phyloP scores from a whole-genome alignment of 1,284 basidiomycete genomes.

The Microbotryum silenes-acaulis region DNA sequence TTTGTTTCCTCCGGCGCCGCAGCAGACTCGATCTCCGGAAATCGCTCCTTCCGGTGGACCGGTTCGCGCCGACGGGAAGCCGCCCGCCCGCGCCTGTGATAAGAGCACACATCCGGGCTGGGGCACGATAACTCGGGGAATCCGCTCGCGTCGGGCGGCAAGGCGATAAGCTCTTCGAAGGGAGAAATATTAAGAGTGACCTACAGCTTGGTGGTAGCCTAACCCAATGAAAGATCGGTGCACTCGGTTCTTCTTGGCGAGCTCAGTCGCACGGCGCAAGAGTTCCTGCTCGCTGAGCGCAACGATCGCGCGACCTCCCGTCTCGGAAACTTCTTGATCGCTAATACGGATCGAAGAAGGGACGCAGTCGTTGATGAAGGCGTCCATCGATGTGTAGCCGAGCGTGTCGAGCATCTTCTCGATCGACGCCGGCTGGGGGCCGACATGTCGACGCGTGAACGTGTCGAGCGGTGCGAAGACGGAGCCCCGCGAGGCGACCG shows the following conservation, averaged over 20 bases:
- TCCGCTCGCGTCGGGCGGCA: not conserved
- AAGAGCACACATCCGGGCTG: not conserved
- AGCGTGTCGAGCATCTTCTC: slow-evolving; percentile 68
- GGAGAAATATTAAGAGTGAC: not conserved
- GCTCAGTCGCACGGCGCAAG: slow-evolving; percentile 60
- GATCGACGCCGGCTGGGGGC: slow-evolving; percentile 69
- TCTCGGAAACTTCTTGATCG: slow-evolving; percentile 55
- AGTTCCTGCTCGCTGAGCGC: slow-evolving; percentile 82
- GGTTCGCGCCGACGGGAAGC: not conserved
- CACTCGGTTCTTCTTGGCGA: slow-evolving; percentile 69
- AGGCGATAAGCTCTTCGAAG: not conserved
- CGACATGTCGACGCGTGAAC: slow-evolving; percentile 80
- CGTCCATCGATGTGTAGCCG: slow-evolving; percentile 77
- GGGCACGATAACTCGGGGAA: not conserved
- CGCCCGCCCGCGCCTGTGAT: not conserved
- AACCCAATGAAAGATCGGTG: slow-evolving; percentile 94
- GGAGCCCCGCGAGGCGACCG: slow-evolving; percentile 36
- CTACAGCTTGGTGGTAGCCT: slow-evolving; percentile 81
- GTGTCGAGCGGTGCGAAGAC: slow-evolving; percentile 69
- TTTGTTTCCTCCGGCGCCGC: too few relatives aligned
- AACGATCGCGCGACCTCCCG: slow-evolving; percentile 50
- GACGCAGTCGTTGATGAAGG: slow-evolving; percentile 71
- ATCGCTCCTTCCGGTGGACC: not conserved
- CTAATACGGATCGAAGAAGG: slow-evolving; percentile 69
- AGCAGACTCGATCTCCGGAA: not conserved